Base-by-base conservation (phyloP, 352 stramenopile genomes). In the Pythium guiyangense region DNA sequence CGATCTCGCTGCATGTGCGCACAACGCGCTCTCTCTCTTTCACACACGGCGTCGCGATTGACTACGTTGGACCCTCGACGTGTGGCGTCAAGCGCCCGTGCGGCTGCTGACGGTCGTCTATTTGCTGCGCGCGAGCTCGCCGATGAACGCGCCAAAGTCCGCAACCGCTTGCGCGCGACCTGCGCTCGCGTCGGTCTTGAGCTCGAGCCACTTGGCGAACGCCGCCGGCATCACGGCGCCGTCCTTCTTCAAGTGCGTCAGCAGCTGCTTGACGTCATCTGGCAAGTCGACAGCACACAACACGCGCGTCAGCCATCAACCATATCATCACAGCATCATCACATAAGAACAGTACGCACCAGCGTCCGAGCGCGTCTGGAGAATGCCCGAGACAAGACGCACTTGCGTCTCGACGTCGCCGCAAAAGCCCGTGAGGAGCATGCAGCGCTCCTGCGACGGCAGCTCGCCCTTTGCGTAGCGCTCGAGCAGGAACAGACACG, bases 141-240 rank as follows among this genome's bases (percentile, higher is more conserved):
- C 77, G 74, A 90, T 67, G 64, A 90, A 89, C 69, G 78, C 67
- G 52, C 79, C 76, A 49, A 92, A 70, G 54, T 84, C 75, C 27
- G 72, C 73, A 43, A 88, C 54, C 54, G 83, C 79, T 29, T 77
- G 73, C 73, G 87, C 87, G 64, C 81, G 83, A 70, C 63, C 70
- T 52, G 77, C 71, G 73, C 76, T 90, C 76, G 80, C 80, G 70
- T 92, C 79, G 59, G 76, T 72, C 68, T 86, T 86, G 45, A 89
- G 63, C 50, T 88, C 79, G 17, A 87, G 71, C 84, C 84, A 94
- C 59, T 80, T 86, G 67, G 34, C 66, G 27, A 89, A 79, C 31
- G 81, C 76, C 3, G 67, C 67, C 3, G 65, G 65, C 40, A 76
- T 66, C 58, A 88, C 57, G 1, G 70, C 73, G 35, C 71, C 67